These are phyloP conservation scores for Chlorociboria aeruginascens DNA, from an alignment of 495 filamentous ascomycete genomes.

Conservation along the genomic window DNA sequence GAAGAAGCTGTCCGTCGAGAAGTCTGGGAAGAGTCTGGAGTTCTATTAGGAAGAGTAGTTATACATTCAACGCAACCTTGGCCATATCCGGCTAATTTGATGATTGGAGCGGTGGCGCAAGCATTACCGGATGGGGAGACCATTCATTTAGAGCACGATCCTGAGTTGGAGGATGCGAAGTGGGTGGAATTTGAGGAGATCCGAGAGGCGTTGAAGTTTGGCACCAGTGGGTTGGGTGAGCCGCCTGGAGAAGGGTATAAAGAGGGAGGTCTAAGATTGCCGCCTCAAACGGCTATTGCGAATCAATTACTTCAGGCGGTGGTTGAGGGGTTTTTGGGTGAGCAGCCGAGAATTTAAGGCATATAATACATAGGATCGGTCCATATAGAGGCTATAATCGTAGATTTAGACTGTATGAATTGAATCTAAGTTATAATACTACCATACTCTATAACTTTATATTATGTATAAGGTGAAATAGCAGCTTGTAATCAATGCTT, in stretches of 20 bases:
- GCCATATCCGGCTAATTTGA: conserved; percentile 73
- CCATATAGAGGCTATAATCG: no score
- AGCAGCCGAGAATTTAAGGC: conserved; percentile 13
- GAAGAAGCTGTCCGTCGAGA: conserved; percentile 93
- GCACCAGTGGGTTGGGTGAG: conserved; percentile 56
- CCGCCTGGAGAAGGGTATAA: conserved; percentile 51
- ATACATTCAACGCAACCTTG: conserved; percentile 90
- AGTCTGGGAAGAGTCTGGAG: conserved; percentile 91
- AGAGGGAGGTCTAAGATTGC: conserved; percentile 58
- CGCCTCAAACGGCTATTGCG: conserved; percentile 68
- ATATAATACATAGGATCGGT: not conserved
- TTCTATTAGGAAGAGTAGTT: conserved; percentile 72
- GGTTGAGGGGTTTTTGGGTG: conserved; percentile 15
- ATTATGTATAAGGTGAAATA: no score
- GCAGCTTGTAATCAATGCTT: no score
- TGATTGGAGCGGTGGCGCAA: conserved; percentile 92
- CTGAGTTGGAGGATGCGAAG: conserved; percentile 78
- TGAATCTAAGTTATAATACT: no score
- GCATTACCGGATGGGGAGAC: conserved; percentile 67
- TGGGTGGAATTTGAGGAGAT: conserved; percentile 73
- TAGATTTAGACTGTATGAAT: no score
- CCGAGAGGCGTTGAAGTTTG: conserved; percentile 44
- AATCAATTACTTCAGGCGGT: conserved; percentile 56
- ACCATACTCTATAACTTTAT: no score
- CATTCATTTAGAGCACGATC: conserved; percentile 75